phyloP scores from a whole-genome alignment of 192 early-diverging fungal species.

The Allomyces arbusculus region DNA sequence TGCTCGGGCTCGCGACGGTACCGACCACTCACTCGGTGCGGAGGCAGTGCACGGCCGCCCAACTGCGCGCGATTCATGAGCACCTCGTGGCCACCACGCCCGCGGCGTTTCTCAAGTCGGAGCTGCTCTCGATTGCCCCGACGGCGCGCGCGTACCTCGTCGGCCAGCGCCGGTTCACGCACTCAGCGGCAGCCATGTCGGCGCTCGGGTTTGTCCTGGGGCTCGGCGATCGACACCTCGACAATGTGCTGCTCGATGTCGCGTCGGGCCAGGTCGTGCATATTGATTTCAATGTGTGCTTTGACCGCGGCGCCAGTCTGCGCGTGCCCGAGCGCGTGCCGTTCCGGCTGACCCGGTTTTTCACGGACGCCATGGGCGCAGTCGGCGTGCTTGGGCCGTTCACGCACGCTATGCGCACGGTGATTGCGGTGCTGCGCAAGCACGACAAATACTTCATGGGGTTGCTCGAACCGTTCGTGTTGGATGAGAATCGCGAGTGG shows the following conservation, averaged over 20 bases:
- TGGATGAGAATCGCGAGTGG: background rate
- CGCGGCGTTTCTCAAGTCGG: background rate
- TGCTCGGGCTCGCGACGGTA: too few relatives aligned
- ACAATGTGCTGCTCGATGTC: conserved; percentile 41
- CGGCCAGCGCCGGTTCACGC: conserved; percentile 12
- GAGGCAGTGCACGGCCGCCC: background rate
- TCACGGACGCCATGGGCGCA: conserved; percentile 3
- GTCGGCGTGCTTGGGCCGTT: too few relatives aligned
- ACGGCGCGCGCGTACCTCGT: background rate
- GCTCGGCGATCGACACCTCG: conserved; percentile 51
- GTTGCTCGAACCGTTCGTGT: background rate
- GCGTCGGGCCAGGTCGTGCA: conserved; percentile 32
- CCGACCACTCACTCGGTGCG: background rate
- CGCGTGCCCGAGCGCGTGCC: conserved; percentile 51
- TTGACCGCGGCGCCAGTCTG: conserved; percentile 39
- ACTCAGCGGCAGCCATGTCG: conserved; percentile 36
- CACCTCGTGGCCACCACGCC: background rate
- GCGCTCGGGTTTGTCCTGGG: conserved; percentile 44
- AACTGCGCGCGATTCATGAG: background rate
- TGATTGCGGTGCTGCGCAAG: too few relatives aligned
- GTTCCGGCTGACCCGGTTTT: conserved; percentile 46
- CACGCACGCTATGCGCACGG: too few relatives aligned
- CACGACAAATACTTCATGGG: background rate
- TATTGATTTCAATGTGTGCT: conserved; percentile 60
- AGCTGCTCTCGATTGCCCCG: background rate